Base-by-base conservation (phyloP, 2,329 filamentous ascomycete genomes). In the Diaporthe amygdali region DNA sequence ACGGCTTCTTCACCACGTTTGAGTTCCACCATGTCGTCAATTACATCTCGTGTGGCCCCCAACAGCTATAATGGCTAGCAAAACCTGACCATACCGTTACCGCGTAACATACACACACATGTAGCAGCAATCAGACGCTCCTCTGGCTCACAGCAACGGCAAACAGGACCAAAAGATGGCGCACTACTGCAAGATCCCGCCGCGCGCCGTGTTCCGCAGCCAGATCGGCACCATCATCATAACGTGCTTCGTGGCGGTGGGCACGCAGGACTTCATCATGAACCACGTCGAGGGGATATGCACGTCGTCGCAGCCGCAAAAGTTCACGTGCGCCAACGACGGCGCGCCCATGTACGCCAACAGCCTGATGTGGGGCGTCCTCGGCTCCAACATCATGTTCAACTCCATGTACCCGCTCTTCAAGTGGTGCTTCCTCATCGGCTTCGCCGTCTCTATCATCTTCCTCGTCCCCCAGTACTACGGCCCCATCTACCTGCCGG, bases 371-470 rank as follows among this genome's bases (percentile, higher is more conserved):
- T 82, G 79, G 79, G 81, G 81, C 3, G 75, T 81, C 1, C 76
- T 82, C 6, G 81, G 81, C 14, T 78, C 77, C 8, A 71, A 80
- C 55, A 74, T 78, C 63, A 82, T 84, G 80, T 85, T 85, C 75
- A 79, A 81, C 68, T 76, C 78, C 4, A 74, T 84, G 44, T 84
- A 84, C 70, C 82, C 83, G 4, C 74, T 84, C 32, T 78, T 85
- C 66, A 82, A 82, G 74, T 84, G 81, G 82, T 85, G 83, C 70
- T 85, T 85, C 77, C 78, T 84, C 27, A 82, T 85, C 46, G 83
- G 83, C 15, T 71, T 77, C 12, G 72, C 70, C 63, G 75, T 84
- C 22, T 79, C 82, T 39, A 25, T 84, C 22, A 68, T 81, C 34
- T 84, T 83, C 70, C 75, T 82, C 15, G 66, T 78, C 66, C 76